phyloP scores from a whole-genome alignment of 805 yeast species.

The Debaryomyces prosopidis region DNA sequence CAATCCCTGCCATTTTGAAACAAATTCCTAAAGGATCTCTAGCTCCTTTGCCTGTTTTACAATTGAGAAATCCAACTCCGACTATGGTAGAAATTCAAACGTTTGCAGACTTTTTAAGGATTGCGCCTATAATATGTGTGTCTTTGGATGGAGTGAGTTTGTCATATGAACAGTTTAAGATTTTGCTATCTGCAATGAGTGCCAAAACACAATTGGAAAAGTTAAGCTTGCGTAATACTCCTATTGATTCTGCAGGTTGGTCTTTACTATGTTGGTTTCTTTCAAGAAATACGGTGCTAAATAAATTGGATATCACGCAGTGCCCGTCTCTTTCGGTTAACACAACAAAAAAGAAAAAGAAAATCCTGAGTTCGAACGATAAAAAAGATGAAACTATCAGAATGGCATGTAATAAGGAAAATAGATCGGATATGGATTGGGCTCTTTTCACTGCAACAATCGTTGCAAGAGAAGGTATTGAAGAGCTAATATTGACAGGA shows the following conservation, averaged over 20 bases:
- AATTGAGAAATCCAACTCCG: conserved; percentile 83
- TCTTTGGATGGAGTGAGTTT: conserved; percentile 78
- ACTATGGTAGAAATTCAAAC: conserved; percentile 85
- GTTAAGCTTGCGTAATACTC: conserved; percentile 75
- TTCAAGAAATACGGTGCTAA: conserved; percentile 57
- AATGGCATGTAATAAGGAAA: conserved; percentile 49
- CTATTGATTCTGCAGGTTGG: conserved; percentile 77
- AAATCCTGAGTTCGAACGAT: conserved; percentile 11
- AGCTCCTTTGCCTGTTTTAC: conserved; percentile 70
- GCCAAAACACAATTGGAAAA: conserved; percentile 68
- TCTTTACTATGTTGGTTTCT: conserved; percentile 72
- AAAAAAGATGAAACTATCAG: conserved; percentile 27
- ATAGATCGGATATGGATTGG: conserved; percentile 86
- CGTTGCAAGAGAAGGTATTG: conserved; percentile 69
- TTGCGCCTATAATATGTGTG: conserved; percentile 77
- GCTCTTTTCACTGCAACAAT: conserved; percentile 68
- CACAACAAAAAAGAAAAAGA: conserved; percentile 38
- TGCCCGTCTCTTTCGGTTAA: conserved; percentile 51
- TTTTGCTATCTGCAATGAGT: conserved; percentile 68
- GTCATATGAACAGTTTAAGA: conserved; percentile 73
- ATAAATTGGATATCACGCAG: conserved; percentile 71
- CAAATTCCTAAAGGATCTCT: conserved; percentile 71
- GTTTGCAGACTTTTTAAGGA: conserved; percentile 82
- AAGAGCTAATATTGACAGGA: conserved; percentile 78
- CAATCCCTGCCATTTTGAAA: conserved; percentile 83